Conservation (phyloP, 768 basidiomycete genomes). For the Lactarius akahatsu region DNA sequence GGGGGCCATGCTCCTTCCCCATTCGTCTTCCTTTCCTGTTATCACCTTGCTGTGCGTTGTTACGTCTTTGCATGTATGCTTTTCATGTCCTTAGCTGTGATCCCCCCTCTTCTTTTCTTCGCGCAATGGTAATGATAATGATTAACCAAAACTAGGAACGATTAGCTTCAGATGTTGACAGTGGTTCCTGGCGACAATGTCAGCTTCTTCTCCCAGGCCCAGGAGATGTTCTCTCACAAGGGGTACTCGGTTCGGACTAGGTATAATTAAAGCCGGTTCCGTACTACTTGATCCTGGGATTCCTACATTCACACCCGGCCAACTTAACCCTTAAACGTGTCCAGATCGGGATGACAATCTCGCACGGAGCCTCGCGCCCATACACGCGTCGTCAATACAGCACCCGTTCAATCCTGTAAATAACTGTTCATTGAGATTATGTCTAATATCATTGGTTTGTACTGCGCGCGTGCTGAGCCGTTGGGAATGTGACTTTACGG, state of each 20-base stretch:
- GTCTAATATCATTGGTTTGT: constrained; percentile 4
- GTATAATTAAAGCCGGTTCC: neutral
- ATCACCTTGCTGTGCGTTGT: neutral
- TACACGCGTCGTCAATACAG: neutral
- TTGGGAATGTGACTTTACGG: neutral
- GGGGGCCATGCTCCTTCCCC: neutral
- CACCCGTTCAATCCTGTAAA: constrained; percentile 3
- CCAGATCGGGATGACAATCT: neutral
- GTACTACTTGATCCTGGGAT: neutral
- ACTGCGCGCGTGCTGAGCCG: neutral
- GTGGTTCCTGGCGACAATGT: neutral
- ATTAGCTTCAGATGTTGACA: neutral
- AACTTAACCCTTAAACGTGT: constrained; percentile 10
- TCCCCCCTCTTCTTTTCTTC: constrained; percentile 31
- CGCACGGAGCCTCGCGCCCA: neutral
- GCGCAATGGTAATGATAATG: neutral
- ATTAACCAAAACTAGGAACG: neutral
- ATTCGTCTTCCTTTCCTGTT: neutral
- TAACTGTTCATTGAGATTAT: constrained; percentile 7
- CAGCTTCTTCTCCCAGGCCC: neutral
- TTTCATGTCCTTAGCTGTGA: neutral
- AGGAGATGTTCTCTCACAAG: neutral
- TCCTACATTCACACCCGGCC: constrained; percentile 1
- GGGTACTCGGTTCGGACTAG: neutral
- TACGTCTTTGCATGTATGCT: neutral